Evolutionary conservation across 108 stramenopile species (phyloP).

Genomic region (Conticribra guillardii): DNA sequence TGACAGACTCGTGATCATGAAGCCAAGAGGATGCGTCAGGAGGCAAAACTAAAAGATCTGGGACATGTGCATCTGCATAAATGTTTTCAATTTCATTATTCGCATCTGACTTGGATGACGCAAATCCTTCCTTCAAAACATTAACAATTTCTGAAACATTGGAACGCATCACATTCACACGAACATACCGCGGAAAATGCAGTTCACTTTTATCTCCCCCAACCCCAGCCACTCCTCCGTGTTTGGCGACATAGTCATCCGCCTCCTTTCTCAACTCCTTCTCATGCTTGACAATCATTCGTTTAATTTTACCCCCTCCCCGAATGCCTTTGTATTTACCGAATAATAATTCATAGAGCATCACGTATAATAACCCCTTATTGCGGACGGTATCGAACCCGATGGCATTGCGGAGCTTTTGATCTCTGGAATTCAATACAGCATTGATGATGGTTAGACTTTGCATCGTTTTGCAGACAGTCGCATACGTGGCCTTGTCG

Average conservation of each 20-base stretch:
- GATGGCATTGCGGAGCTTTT: conserved; percentile 41
- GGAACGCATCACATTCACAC: conserved; percentile 77
- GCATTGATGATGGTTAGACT: conserved; percentile 40
- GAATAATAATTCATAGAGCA: conserved; percentile 83
- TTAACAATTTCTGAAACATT: conserved; percentile 47
- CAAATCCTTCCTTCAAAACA: conserved; percentile 31
- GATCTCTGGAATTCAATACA: conserved; percentile 31
- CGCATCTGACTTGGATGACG: background rate
- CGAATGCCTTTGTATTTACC: conserved; percentile 80
- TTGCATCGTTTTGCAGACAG: conserved; percentile 51
- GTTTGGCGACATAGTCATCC: conserved; percentile 22
- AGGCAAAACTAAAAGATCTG: conserved; percentile 81
- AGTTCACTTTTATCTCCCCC: conserved; percentile 3
- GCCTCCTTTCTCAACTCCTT: conserved; percentile 39
- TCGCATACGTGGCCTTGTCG: conserved; percentile 48
- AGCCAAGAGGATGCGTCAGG: conserved; percentile 54
- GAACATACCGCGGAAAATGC: conserved; percentile 81
- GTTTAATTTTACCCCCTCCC: conserved; percentile 86
- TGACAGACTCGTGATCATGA: conserved; percentile 66
- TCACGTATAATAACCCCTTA: conserved; percentile 73
- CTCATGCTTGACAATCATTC: conserved; percentile 74
- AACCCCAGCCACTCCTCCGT: background rate
- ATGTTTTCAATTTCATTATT: conserved; percentile 15
- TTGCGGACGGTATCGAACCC: conserved; percentile 45
- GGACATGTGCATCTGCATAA: conserved; percentile 79